Evolutionary conservation across 768 basidiomycete species (phyloP), one percentile per base, ranked within the genome.

Genomic region (Tricholoma furcatifolium): DNA sequence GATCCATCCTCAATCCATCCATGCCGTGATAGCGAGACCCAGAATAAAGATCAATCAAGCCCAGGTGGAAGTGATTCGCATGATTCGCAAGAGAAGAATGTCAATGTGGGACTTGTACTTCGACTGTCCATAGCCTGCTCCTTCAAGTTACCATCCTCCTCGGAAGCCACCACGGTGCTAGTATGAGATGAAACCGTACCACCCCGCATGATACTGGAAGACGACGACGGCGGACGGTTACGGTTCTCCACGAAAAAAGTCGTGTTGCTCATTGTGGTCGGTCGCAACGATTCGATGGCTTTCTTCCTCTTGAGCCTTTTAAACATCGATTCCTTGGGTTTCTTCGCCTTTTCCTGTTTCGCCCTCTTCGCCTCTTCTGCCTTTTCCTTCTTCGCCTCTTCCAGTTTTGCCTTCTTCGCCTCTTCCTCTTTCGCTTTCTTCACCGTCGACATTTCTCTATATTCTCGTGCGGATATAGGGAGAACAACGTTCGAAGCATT

Each of bases 381-480:
- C 23, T 23, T n/a, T 30, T 51, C 17, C 2, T 34, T 34, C 4
- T 10, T 20, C 2, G 27, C 18, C 12, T 23, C 34, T 18, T 35
- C 32, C 39, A 32, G 32, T 15, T 36, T 7, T 21, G 50, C 39
- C 23, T 23, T n/a, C 21, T 51, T 20, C 2, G 34, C 43, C 27
- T 43, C 12, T 18, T 43, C 40, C 2, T 21, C 7, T 52, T 56
- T 69, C 41, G 57, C 53, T 40, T 47, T 49, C 11, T 60, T 52
- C 38, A 43, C 56, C 31, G 57, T 54, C 27, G 48, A 18, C 30
- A 21, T 41, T 35, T 58, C 49, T 20, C 57, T 60, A 49, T 67
- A 67, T 35, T 70, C 65, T 39, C 69, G 67, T 7, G 72, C 72
- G 18, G 71, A 65, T 2, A 77, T 55, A n/a, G 76, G 78, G 34